A percentile compares a stretch with the other conserved stretches of the same genome.
These are phyloP conservation scores for Phytophthora fragariae DNA, from an alignment of 352 stramenopile genomes.

Conservation along the genomic window DNA sequence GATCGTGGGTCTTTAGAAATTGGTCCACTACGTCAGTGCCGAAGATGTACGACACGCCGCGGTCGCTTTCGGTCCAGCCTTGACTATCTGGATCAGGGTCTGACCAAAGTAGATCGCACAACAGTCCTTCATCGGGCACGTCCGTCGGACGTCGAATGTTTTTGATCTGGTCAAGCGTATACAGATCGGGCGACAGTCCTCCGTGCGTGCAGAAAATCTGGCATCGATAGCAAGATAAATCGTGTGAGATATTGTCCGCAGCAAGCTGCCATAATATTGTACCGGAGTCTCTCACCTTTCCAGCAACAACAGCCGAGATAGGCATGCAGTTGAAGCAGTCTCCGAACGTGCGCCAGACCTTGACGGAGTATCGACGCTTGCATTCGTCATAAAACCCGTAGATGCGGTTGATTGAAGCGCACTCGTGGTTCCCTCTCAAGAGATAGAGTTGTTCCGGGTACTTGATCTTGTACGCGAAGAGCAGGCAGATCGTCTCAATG, in stretches of 20 bases:
- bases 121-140: constrained; percentile 84
- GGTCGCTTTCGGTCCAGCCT: constrained; percentile 97
- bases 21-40: constrained; percentile 97
- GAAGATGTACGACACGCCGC: constrained; percentile 99
- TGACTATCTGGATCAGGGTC: constrained; percentile 88
- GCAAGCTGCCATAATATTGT: neutral
- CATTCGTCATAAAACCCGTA: constrained; percentile 99
- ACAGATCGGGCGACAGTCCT: constrained; percentile 93
- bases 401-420: constrained; percentile 98
- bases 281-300: constrained; percentile 72
- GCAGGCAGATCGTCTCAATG: constrained; percentile 98
- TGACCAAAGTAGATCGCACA: constrained; percentile 91
- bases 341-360: constrained; percentile 96
- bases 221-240: neutral
- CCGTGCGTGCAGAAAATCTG: constrained; percentile 99
- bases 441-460: constrained; percentile 99
- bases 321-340: constrained; percentile 99
- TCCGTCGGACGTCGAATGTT: constrained; percentile 87
- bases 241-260: neutral
- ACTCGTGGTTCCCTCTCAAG: constrained; percentile 99
- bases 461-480: constrained; percentile 99
- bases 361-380: constrained; percentile 94
- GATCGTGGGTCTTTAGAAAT: constrained; percentile 97
- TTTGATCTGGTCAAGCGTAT: constrained; percentile 97
- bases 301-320: constrained; percentile 95